Conservation (phyloP, 2,329 filamentous ascomycete species). For the Epichloe sylvatica region DNA sequence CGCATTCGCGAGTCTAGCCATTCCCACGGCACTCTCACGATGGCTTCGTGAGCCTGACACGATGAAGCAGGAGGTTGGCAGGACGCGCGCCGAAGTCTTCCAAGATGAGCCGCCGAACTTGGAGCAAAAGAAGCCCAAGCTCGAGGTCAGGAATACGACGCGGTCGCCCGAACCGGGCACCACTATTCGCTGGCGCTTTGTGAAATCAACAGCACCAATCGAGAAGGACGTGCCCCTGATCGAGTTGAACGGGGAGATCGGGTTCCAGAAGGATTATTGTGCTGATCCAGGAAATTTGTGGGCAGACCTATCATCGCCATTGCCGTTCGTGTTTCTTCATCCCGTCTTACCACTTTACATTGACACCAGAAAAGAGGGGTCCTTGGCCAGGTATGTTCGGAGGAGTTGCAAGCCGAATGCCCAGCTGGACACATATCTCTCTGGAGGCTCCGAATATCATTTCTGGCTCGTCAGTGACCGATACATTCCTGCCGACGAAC, state of each 20-base stretch:
- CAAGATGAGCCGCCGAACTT: slow-evolving; percentile 32
- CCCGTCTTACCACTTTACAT: slow-evolving; percentile 82
- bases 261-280: slow-evolving; percentile 60
- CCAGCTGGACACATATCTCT: slow-evolving; percentile 73
- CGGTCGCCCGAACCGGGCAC: slow-evolving; percentile 20
- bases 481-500: slow-evolving; percentile 51
- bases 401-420: slow-evolving; percentile 86
- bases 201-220: slow-evolving; percentile 38
- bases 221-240: slow-evolving; percentile 44
- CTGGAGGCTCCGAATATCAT: slow-evolving; percentile 64
- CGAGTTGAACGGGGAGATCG: slow-evolving; percentile 67
- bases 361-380: slow-evolving; percentile 79
- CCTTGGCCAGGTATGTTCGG: slow-evolving; percentile 72
- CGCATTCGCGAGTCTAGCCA: slow-evolving; percentile 59
- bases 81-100: slow-evolving; percentile 55
- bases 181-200: slow-evolving; percentile 53
- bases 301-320: slow-evolving; percentile 48
- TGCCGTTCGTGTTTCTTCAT: slow-evolving; percentile 77
- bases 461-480: slow-evolving; percentile 85
- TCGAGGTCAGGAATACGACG: slow-evolving; percentile 37
- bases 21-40: slow-evolving; percentile 58
- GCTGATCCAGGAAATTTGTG: slow-evolving; percentile 52
- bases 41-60: slow-evolving; percentile 68
- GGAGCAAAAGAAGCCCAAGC: slow-evolving; percentile 27
- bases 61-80: slow-evolving; percentile 53